Conservation (phyloP, 306 rosid species). For the Delonix regia region DNA sequence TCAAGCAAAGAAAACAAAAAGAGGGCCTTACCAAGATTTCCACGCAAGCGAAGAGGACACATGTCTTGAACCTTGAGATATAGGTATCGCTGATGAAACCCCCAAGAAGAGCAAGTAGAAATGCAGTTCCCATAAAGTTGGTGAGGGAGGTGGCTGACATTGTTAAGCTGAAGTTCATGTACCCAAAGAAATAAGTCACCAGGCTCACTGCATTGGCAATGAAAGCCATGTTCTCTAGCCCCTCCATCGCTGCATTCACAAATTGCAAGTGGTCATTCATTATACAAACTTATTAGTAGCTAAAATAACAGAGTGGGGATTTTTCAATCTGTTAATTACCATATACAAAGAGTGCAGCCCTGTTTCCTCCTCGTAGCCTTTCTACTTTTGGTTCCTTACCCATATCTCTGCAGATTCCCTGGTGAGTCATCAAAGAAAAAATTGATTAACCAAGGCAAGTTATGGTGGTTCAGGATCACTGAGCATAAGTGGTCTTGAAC, state of each 20-base stretch:
- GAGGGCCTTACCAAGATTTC: conserved; percentile 60
- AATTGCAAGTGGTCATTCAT: conserved; percentile 10
- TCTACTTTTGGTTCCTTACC: conserved; percentile 33
- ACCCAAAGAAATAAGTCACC: conserved; percentile 71
- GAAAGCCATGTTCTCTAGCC: conserved; percentile 85
- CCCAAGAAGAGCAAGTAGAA: conserved; percentile 65
- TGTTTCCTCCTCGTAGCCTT: conserved; percentile 60
- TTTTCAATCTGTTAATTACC: conserved; percentile 45
- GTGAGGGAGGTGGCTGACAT: conserved; percentile 77
- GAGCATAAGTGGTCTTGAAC: no score
- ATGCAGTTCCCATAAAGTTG: conserved; percentile 80
- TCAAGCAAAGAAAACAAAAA: not conserved
- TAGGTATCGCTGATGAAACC: conserved; percentile 77
- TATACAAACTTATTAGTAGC: no score
- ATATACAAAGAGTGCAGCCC: conserved; percentile 66
- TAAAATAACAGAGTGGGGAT: not conserved
- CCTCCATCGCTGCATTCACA: conserved; percentile 64
- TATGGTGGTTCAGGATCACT: no score
- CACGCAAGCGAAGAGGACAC: conserved; percentile 55
- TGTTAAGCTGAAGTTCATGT: conserved; percentile 76
- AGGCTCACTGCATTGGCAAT: conserved; percentile 64
- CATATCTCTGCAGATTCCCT: conserved; percentile 44
- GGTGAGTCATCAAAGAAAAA: conserved; percentile 22
- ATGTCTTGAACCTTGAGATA: conserved; percentile 73
- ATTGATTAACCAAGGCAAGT: conserved; percentile 16